These are phyloP conservation scores for Mycena indigotica DNA, from an alignment of 768 basidiomycete species.

Conservation along the genomic window DNA sequence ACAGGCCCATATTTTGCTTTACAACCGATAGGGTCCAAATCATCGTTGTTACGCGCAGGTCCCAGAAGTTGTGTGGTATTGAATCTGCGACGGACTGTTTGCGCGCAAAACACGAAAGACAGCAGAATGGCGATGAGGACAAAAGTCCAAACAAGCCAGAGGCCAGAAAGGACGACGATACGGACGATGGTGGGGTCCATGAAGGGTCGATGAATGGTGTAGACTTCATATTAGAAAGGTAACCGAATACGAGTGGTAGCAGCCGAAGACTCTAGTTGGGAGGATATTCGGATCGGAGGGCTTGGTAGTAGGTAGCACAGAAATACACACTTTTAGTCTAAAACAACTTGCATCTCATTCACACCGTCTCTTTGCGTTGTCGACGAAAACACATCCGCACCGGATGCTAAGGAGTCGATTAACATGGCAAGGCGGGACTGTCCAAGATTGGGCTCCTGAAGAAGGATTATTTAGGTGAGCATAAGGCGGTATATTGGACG, in stretches of 20 bases:
- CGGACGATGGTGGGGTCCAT: neutral
- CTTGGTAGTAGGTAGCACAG: neutral
- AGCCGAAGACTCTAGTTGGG: neutral
- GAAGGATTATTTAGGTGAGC: neutral
- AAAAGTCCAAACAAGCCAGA: conserved; percentile 19
- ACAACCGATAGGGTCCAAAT: neutral
- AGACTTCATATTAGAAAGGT: neutral
- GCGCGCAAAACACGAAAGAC: neutral
- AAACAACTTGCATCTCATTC: conserved; percentile 78
- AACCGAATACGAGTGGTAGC: neutral
- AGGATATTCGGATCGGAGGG: conserved; percentile 10
- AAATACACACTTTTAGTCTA: conserved; percentile 39
- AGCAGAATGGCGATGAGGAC: conserved; percentile 10
- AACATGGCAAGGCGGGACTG: conserved; percentile 69
- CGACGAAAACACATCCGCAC: conserved; percentile 70
- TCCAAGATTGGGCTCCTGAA: conserved; percentile 65
- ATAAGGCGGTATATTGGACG: neutral
- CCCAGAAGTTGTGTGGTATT: conserved; percentile 11
- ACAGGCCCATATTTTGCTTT: conserved; percentile 10
- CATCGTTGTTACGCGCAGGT: neutral
- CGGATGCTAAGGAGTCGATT: conserved; percentile 81
- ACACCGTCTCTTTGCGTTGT: conserved; percentile 36
- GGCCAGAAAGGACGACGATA: conserved; percentile 17
- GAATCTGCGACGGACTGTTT: conserved; percentile 4
- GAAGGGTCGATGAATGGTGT: neutral